Evolutionary conservation across 1,139 yeast species (phyloP).

Genomic region (Nakaseomyces uthaithaninus): DNA sequence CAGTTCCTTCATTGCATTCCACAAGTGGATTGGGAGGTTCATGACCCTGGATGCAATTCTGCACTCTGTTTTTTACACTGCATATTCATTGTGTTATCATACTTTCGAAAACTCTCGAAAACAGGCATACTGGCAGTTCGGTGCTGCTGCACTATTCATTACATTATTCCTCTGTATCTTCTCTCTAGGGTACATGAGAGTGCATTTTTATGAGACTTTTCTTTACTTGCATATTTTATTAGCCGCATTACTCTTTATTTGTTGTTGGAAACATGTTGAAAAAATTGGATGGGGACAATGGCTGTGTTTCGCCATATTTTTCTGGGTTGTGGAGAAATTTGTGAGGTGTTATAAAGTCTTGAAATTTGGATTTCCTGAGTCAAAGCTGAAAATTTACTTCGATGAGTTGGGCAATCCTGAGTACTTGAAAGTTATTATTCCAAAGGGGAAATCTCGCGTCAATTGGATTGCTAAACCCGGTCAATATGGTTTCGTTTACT

Average conservation of each 20-base stretch:
- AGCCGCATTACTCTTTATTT: constrained; percentile 48
- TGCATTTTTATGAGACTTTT: constrained; percentile 55
- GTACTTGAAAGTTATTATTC: constrained; percentile 28
- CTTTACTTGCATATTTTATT: constrained; percentile 49
- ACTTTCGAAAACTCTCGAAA: constrained; percentile 10
- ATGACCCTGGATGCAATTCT: constrained; percentile 32
- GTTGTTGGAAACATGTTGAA: constrained; percentile 52
- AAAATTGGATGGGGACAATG: constrained; percentile 40
- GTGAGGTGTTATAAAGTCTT: constrained; percentile 44
- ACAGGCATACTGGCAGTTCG: constrained; percentile 39
- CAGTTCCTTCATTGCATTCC: constrained; percentile 51
- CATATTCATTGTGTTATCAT: constrained; percentile 23
- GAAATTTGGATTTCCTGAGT: constrained; percentile 40
- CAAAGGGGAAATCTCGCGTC: constrained; percentile 19
- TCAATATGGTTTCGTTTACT: constrained; percentile 26
- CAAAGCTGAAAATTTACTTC: constrained; percentile 42
- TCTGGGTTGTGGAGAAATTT: constrained; percentile 58
- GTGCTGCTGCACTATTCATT: constrained; percentile 42
- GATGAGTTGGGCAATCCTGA: constrained; percentile 30
- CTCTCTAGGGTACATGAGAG: constrained; percentile 46
- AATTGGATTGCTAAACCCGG: constrained; percentile 34
- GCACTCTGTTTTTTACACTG: constrained; percentile 43
- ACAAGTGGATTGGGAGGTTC: constrained; percentile 57
- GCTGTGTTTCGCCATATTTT: constrained; percentile 46
- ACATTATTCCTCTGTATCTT: constrained; percentile 30